Evolutionary conservation across 306 rosid species (phyloP).

Genomic region (Acacia acuminata): DNA sequence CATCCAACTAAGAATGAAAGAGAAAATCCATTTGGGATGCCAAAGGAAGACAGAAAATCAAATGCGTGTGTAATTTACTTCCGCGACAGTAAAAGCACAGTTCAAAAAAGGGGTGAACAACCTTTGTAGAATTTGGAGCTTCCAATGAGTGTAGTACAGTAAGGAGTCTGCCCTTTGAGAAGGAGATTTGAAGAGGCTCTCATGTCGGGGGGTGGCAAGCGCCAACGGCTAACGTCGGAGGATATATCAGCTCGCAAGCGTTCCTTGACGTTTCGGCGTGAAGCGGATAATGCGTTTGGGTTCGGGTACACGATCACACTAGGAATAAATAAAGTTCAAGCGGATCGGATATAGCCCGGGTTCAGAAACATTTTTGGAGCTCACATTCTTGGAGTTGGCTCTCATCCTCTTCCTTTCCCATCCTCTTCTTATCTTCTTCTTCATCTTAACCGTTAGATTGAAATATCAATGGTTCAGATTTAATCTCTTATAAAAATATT

Average conservation of each 20-base stretch:
- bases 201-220: constrained; percentile 33
- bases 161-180: constrained; percentile 59
- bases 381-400: too few relatives aligned
- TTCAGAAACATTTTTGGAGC: too few relatives aligned
- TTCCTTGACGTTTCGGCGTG: background rate
- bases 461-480: too few relatives aligned
- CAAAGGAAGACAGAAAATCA: background rate
- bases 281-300: background rate
- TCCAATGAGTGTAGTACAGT: constrained; percentile 35
- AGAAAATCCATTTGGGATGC: background rate
- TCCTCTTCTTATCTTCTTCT: too few relatives aligned
- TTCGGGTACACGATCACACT: too few relatives aligned
- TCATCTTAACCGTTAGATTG: too few relatives aligned
- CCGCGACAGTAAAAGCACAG: background rate
- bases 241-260: background rate
- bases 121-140: constrained; percentile 46
- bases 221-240: background rate
- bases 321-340: too few relatives aligned
- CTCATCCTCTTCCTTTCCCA: too few relatives aligned
- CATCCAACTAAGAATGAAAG: background rate
- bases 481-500: too few relatives aligned
- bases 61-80: background rate
- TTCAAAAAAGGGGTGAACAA: constrained; percentile 4
- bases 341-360: too few relatives aligned
- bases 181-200: constrained; percentile 58